A percentile compares a stretch with the other conserved stretches of the same genome.
Evolutionary conservation across 31 red algal species (phyloP).

Genomic region (Bonnemaisonia californica): DNA sequence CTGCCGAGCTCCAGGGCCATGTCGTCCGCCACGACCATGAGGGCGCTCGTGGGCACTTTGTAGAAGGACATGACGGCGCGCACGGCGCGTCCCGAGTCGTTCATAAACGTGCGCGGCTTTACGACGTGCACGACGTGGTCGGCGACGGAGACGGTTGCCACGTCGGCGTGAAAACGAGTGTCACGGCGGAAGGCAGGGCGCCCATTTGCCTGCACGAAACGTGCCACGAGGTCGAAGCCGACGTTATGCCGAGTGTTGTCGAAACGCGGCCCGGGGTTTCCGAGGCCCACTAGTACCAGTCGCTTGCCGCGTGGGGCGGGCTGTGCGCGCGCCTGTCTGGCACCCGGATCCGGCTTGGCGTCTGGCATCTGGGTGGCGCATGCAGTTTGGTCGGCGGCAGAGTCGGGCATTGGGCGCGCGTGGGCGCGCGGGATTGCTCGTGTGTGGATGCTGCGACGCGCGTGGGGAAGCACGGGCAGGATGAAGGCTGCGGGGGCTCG

Average conservation of each 20-base stretch:
- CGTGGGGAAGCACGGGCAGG: too few species aligned
- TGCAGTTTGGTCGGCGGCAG: too few species aligned
- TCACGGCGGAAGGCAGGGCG: constrained; percentile 37
- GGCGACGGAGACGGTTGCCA: constrained; percentile 21
- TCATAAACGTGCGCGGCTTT: constrained; percentile 97
- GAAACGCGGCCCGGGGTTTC: constrained; percentile 86
- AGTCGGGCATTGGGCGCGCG: too few species aligned
- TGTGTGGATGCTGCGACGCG: too few species aligned
- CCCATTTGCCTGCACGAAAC: constrained; percentile 49
- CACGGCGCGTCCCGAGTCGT: constrained; percentile 72
- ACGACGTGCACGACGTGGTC: constrained; percentile 64
- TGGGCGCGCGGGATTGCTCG: too few species aligned
- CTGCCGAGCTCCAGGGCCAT: constrained; percentile 68
- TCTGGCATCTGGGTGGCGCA: too few species aligned
- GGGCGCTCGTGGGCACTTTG: constrained; percentile 31
- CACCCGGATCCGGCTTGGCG: too few species aligned
- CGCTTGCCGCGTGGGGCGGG: constrained; percentile 49
- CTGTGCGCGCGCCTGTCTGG: too few species aligned
- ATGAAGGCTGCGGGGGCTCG: too few species aligned
- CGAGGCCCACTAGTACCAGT: constrained; percentile 83
- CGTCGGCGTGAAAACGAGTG: constrained; percentile 32
- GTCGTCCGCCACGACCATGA: constrained; percentile 91
- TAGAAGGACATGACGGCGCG: constrained; percentile 58
- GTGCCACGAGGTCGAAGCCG: constrained; percentile 75
- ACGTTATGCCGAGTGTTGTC: constrained; percentile 90